A percentile compares a stretch with the other conserved stretches of the same genome.
Evolutionary conservation across 768 basidiomycete genomes (phyloP).

Genomic region (Agaricus subrufescens): DNA sequence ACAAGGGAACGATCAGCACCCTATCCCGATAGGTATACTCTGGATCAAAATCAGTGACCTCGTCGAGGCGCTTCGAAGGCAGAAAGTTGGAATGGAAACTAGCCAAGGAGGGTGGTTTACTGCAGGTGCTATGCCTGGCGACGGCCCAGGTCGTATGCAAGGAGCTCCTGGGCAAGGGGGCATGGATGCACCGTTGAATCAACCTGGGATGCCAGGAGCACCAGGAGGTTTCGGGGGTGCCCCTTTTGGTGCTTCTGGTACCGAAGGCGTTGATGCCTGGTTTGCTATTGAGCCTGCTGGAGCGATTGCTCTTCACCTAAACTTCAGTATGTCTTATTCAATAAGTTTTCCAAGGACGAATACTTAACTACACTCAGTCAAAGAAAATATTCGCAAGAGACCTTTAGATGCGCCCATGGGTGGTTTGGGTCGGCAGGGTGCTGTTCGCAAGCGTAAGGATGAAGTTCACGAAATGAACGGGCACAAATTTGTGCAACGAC

Average conservation of each 20-base stretch:
- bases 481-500: conserved; percentile 94
- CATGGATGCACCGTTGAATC: conserved; percentile 45
- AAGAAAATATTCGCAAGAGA: conserved; percentile 95
- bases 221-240: conserved; percentile 27
- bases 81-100: conserved; percentile 84
- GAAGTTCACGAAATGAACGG: conserved; percentile 99
- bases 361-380: conserved; percentile 52
- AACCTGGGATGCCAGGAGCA: conserved; percentile 31
- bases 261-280: conserved; percentile 94
- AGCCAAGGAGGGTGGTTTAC: conserved; percentile 96
- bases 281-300: conserved; percentile 98
- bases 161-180: conserved; percentile 27
- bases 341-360: conserved; percentile 7
- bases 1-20: conserved; percentile 72
- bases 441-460: conserved; percentile 94
- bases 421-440: conserved; percentile 95
- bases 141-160: conserved; percentile 27
- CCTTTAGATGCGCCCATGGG: conserved; percentile 83
- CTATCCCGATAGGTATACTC: conserved; percentile 87
- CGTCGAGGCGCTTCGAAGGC: conserved; percentile 87
- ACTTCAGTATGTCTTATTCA: conserved; percentile 70
- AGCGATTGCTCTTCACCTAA: conserved; percentile 79
- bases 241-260: conserved; percentile 26
- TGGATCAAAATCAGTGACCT: conserved; percentile 95
- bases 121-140: conserved; percentile 81